Percentiles rank a stretch among this genome's conserved stretches.
Evolutionary conservation across 108 stramenopile species (phyloP).

Genomic region (Cyclotella distinguenda): DNA sequence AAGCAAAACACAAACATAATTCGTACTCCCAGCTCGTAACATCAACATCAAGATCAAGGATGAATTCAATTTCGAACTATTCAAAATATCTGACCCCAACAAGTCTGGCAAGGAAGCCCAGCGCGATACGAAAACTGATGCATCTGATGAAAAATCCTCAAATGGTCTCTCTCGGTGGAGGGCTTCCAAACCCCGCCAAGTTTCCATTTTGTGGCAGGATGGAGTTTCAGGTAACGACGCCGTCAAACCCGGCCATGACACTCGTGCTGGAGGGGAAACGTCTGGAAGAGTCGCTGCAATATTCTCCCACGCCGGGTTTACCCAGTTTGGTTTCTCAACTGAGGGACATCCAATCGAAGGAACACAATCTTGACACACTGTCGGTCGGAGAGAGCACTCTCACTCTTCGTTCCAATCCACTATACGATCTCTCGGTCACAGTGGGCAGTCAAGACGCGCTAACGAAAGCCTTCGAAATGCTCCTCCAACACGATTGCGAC

Average conservation of each 20-base stretch:
- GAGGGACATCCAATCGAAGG: constrained; percentile 19
- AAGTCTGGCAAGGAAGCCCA: constrained; percentile 2
- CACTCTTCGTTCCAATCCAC: not conserved
- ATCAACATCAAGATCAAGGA: not conserved
- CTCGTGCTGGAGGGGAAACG: constrained; percentile 6
- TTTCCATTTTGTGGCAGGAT: constrained; percentile 27
- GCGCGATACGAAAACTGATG: constrained; percentile 39
- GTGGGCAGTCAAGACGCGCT: constrained; percentile 46
- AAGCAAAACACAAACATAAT: not conserved
- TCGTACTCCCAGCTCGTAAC: not conserved
- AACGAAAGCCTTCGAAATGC: constrained; percentile 46
- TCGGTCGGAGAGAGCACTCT: not conserved
- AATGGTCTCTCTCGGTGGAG: constrained; percentile 49
- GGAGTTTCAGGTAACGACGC: constrained; percentile 5
- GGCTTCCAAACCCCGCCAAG: constrained; percentile 42
- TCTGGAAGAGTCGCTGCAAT: constrained; percentile 36
- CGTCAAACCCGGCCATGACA: not conserved
- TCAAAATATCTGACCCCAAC: constrained; percentile 6
- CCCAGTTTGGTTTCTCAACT: constrained; percentile 26
- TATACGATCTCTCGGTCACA: constrained; percentile 27
- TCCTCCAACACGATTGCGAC: constrained; percentile 31
- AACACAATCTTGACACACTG: constrained; percentile 14
- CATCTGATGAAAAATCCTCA: constrained; percentile 25
- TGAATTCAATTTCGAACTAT: constrained; percentile 11
- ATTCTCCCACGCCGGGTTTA: constrained; percentile 40